These are phyloP conservation scores for Emiliania huxleyi DNA, from an alignment of 78 protist genomes.

Conservation along the genomic window DNA sequence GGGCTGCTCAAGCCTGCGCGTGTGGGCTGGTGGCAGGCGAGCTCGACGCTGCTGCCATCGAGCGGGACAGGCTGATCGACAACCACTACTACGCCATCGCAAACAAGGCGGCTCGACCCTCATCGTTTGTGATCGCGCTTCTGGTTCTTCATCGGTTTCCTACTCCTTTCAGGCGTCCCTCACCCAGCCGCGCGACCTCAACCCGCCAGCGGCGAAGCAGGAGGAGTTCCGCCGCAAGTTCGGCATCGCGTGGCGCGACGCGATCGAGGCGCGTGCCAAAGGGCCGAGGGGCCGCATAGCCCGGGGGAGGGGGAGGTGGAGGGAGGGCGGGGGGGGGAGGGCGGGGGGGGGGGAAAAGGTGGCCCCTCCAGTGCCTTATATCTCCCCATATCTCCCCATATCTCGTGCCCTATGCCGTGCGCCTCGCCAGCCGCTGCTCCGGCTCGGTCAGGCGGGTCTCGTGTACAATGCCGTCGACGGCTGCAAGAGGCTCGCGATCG, in stretches of 20 bases:
- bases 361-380: too few relatives aligned
- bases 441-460: conserved; percentile 10
- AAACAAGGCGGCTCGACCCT: background rate
- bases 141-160: background rate
- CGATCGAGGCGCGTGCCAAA: too few relatives aligned
- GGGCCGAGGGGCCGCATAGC: too few relatives aligned
- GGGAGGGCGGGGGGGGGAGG: too few relatives aligned
- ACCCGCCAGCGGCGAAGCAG: background rate
- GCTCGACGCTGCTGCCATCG: background rate
- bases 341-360: too few relatives aligned
- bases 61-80: conserved; percentile 24
- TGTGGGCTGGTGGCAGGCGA: too few relatives aligned
- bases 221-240: background rate
- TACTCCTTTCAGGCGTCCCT: background rate
- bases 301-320: too few relatives aligned
- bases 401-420: too few relatives aligned
- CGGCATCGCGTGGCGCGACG: conserved; percentile 6
- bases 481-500: background rate
- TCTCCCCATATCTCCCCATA: too few relatives aligned
- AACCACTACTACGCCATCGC: conserved; percentile 48
- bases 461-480: conserved; percentile 34
- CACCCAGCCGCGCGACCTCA: background rate
- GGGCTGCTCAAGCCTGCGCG: too few relatives aligned
- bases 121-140: too few relatives aligned
- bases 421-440: too few relatives aligned